Conservation (phyloP, 1,284 basidiomycete genomes). For the Pseudozyma sp. region DNA sequence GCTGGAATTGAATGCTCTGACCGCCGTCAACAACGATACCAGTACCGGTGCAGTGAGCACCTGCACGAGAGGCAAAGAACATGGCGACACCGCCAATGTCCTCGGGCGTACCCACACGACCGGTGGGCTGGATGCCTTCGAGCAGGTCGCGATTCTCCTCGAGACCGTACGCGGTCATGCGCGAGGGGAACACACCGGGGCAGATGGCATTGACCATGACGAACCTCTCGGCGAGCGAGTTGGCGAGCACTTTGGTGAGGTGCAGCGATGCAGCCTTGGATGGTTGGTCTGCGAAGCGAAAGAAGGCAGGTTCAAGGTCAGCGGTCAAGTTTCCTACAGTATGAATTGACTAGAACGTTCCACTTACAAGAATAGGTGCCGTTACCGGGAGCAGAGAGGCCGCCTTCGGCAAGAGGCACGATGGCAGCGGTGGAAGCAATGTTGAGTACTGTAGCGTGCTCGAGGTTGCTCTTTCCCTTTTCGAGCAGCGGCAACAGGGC, state of each 20-base stretch:
- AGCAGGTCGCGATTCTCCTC: constrained; percentile 70
- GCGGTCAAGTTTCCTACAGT: neutral
- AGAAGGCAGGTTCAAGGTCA: neutral
- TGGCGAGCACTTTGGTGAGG: constrained; percentile 79
- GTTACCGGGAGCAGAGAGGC: constrained; percentile 74
- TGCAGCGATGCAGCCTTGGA: constrained; percentile 83
- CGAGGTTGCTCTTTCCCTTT: constrained; percentile 68
- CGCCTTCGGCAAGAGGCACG: constrained; percentile 72
- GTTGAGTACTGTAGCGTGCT: constrained; percentile 77
- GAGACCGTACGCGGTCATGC: constrained; percentile 85
- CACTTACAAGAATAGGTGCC: constrained; percentile 85
- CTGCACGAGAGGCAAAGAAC: constrained; percentile 79
- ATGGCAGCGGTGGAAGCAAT: constrained; percentile 81
- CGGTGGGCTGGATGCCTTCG: constrained; percentile 64
- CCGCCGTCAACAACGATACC: constrained; percentile 79
- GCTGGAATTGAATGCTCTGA: constrained; percentile 63
- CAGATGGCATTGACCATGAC: constrained; percentile 81
- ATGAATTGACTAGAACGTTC: neutral
- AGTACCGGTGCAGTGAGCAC: constrained; percentile 79
- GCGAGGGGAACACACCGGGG: constrained; percentile 83
- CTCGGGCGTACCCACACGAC: constrained; percentile 76
- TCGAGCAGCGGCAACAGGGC: constrained; percentile 63
- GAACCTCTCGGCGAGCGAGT: constrained; percentile 74
- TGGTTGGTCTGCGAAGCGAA: constrained; percentile 68
- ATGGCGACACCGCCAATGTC: constrained; percentile 82